phyloP scores from a whole-genome alignment of 1,284 basidiomycete species.

The Leccinum fallax region DNA sequence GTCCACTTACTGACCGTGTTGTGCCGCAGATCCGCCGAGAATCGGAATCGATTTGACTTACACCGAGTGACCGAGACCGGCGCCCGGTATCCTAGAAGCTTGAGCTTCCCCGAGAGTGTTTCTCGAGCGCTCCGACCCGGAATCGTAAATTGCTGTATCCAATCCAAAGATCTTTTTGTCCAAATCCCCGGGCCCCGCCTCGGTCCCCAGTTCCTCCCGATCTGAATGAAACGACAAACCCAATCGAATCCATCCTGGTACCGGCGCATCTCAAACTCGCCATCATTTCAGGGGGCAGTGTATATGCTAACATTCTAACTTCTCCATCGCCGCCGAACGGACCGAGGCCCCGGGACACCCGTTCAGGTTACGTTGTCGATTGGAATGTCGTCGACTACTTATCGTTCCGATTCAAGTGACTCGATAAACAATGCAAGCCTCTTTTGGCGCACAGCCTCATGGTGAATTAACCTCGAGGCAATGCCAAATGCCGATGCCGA shows the following conservation, averaged over 20 bases:
- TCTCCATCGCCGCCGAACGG: neutral
- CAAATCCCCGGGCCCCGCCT: neutral
- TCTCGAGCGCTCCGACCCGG: neutral
- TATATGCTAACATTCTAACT: neutral
- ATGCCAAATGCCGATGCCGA: neutral
- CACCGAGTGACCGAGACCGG: neutral
- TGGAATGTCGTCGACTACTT: neutral
- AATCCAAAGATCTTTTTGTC: neutral
- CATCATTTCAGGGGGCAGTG: neutral
- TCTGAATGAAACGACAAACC: neutral
- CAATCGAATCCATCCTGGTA: neutral
- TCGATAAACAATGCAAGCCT: neutral
- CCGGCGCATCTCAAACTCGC: neutral
- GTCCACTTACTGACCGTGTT: neutral
- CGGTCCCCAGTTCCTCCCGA: neutral
- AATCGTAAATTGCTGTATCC: neutral
- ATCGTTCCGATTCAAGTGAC: neutral
- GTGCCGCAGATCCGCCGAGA: neutral
- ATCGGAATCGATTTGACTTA: neutral
- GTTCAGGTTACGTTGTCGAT: neutral
- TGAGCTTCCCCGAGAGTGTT: neutral
- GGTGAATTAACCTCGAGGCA: constrained; percentile 15
- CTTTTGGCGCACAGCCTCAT: neutral
- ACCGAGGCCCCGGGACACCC: neutral
- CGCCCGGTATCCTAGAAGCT: neutral